phyloP scores from a whole-genome alignment of 495 filamentous ascomycete genomes.

The Daldinia grandis region DNA sequence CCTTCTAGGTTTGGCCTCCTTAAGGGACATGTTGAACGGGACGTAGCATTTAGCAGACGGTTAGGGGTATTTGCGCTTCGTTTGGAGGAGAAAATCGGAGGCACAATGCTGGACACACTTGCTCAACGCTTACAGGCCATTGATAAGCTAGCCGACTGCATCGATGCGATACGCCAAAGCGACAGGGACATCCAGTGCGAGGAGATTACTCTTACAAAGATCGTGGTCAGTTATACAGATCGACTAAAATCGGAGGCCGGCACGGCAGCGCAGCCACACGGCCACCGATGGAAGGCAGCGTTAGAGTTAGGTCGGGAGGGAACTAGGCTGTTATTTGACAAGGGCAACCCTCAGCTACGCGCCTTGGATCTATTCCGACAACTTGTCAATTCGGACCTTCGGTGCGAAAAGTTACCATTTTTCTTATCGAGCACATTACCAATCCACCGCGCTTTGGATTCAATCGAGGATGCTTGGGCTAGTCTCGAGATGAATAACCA shows the following conservation, averaged over 20 bases:
- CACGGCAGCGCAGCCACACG: conserved; percentile 31
- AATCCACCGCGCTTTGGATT: conserved; percentile 70
- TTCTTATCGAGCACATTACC: conserved; percentile 68
- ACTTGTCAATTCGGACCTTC: conserved; percentile 63
- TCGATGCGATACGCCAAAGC: conserved; percentile 65
- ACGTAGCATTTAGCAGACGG: conserved; percentile 65
- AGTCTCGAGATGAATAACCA: conserved; percentile 42
- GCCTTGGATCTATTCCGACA: conserved; percentile 70
- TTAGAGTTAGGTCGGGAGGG: conserved; percentile 46
- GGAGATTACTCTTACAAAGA: conserved; percentile 64
- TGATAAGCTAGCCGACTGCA: conserved; percentile 69
- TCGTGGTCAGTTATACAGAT: conserved; percentile 69
- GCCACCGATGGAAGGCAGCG: conserved; percentile 49
- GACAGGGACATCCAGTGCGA: conserved; percentile 60
- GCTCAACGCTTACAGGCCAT: conserved; percentile 65
- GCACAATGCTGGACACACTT: conserved; percentile 62
- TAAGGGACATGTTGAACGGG: conserved; percentile 60
- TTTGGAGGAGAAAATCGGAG: conserved; percentile 65
- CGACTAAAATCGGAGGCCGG: conserved; percentile 20
- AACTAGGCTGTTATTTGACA: conserved; percentile 65
- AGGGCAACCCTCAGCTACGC: conserved; percentile 77
- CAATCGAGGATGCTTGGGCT: conserved; percentile 58
- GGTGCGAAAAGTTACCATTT: conserved; percentile 47
- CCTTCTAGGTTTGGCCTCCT: conserved; percentile 56
- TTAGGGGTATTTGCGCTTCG: conserved; percentile 68